Evolutionary conservation across 2,329 filamentous ascomycete species (phyloP).

Genomic region (Trichoderma harzianum): DNA sequence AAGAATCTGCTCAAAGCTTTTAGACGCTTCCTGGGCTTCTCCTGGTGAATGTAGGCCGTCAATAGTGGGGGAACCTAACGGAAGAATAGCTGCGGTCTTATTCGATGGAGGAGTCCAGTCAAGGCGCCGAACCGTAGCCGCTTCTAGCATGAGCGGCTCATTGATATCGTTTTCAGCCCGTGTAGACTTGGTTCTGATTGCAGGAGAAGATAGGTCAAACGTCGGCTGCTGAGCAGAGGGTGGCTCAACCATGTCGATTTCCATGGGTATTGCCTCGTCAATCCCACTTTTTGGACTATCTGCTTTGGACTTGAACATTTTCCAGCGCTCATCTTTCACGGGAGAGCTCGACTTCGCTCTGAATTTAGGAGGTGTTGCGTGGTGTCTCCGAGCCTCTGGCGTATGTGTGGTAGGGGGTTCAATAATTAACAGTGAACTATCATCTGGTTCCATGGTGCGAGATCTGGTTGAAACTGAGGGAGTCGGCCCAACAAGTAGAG

Average conservation of each 20-base stretch:
- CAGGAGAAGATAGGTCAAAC: no score
- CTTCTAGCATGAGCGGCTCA: conserved; percentile 40
- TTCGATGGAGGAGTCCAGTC: conserved; percentile 67
- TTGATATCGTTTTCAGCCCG: conserved; percentile 22
- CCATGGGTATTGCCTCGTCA: background rate
- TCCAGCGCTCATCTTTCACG: conserved; percentile 34
- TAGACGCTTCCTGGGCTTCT: conserved; percentile 19
- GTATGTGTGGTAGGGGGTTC: conserved; percentile 22
- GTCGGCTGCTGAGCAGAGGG: background rate
- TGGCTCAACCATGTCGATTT: no score
- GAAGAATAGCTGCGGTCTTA: conserved; percentile 30
- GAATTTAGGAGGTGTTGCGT: conserved; percentile 10
- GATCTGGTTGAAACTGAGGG: background rate
- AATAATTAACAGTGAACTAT: conserved; percentile 23
- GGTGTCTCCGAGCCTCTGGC: conserved; percentile 21
- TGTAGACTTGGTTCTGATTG: background rate
- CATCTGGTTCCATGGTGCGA: background rate
- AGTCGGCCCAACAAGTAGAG: background rate
- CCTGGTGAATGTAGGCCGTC: conserved; percentile 18
- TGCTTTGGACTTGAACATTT: conserved; percentile 32
- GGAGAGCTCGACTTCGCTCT: conserved; percentile 15
- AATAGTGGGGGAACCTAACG: conserved; percentile 31
- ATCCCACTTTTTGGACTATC: background rate
- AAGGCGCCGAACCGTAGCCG: conserved; percentile 52
- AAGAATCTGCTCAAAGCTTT: conserved; percentile 44